Evolutionary conservation across 2,329 filamentous ascomycete species (phyloP), one percentile per base, ranked within the genome.

Genomic region (Neofusicoccum sp.): DNA sequence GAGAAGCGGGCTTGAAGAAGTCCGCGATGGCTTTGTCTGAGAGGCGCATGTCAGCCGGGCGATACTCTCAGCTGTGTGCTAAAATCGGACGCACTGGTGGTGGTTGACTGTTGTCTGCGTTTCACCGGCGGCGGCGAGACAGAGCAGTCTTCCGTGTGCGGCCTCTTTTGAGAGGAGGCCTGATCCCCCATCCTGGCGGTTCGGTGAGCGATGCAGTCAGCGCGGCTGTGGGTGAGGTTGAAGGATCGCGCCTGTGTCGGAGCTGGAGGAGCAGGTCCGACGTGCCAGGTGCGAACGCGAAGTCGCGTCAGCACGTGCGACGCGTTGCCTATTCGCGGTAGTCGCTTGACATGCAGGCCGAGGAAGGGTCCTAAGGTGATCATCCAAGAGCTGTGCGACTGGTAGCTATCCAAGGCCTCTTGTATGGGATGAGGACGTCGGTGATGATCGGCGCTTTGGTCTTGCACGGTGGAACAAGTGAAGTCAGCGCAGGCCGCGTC

Each of bases 1-100:
- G 87, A 0, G 93, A 97, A 0, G 84, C 74, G 0, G 93, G 93
- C 0, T 89, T 96, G 77, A 98, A 98, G 80, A 98, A 98, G 61
- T 85, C 92, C 22, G 90, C 85, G 1, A 96, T 87, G 1, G 89
- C 87, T 64, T 78, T 86, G 74, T 87, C 89, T 91, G 67, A 11
- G 44, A 52, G 29, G 31, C 31, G 16, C 45, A 44, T 59, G 61
- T 63, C 45, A 63, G 61, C 16, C 14, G 47, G 16, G 39, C 34
- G 12, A 37, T 34, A 3, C 11, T 52, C 16, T 56, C 47, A 47
- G 52, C 45, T 22, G 56, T 22, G 22, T 39, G 9, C 37, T 56
- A 49, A 16, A 34, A 56, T 22, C 9, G 58, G 29, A 68, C 74
- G 69, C 66, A 85, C 84, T 85, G 37, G 81, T 87, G 4, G 83